Evolutionary conservation across 495 filamentous ascomycete species (phyloP).

Genomic region (Penicillium bovifimosum): DNA sequence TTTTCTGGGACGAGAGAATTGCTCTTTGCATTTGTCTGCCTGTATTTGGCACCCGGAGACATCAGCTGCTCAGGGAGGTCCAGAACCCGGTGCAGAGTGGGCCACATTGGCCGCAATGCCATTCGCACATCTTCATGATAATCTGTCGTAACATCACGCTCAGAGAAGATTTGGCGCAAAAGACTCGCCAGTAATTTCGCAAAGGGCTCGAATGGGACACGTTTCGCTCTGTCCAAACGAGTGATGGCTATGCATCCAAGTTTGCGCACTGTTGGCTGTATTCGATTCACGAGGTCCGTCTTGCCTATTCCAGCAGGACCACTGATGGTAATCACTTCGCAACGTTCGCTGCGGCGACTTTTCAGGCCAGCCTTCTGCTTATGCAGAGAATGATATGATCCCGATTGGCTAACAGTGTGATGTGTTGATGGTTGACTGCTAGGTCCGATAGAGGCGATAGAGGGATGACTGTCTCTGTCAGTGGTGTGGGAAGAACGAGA

Average conservation of each 20-base stretch:
- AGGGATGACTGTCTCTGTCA: constrained; percentile 33
- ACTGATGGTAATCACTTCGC: constrained; percentile 72
- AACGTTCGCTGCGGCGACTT: constrained; percentile 59
- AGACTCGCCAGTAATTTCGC: constrained; percentile 73
- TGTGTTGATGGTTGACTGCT: constrained; percentile 27
- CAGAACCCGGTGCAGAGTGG: constrained; percentile 66
- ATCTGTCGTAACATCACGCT: constrained; percentile 75
- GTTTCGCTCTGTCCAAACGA: constrained; percentile 77
- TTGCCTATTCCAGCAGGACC: constrained; percentile 79
- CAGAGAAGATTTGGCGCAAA: constrained; percentile 87
- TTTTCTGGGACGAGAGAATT: constrained; percentile 27
- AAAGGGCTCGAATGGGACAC: constrained; percentile 77
- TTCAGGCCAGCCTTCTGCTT: constrained; percentile 48
- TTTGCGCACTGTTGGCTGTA: constrained; percentile 66
- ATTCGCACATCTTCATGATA: constrained; percentile 72
- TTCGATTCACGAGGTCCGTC: constrained; percentile 71
- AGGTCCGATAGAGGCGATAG: constrained; percentile 21
- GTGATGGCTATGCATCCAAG: constrained; percentile 76
- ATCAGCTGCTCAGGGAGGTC: constrained; percentile 74
- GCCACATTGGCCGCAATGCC: constrained; percentile 73
- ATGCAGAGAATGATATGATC: constrained; percentile 26
- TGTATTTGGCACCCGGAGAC: constrained; percentile 38
- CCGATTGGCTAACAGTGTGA: constrained; percentile 27
- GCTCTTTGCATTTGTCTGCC: constrained; percentile 25
- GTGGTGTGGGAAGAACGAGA: constrained; percentile 33